These are phyloP conservation scores for Aspergillus proliferans DNA, from an alignment of 2,329 filamentous ascomycete species.

Conservation along the genomic window DNA sequence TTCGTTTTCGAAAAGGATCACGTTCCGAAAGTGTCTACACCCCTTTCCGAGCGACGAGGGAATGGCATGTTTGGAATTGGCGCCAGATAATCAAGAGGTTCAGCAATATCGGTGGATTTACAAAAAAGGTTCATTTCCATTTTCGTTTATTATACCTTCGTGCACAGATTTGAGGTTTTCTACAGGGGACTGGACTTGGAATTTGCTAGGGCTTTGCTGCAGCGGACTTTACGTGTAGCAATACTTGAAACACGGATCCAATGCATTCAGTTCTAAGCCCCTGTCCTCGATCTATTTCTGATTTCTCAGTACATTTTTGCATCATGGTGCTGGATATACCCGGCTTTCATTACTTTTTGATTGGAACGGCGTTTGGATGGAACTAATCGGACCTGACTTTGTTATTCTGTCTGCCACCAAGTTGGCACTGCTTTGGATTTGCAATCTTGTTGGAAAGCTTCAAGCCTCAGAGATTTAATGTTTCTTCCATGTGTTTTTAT, in stretches of 20 bases:
- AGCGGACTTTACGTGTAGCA: slow-evolving; percentile 1
- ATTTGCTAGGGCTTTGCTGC: neutral
- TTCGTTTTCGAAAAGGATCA: slow-evolving; percentile 28
- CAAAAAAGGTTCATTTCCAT: slow-evolving; percentile 17
- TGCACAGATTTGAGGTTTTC: slow-evolving; percentile 17
- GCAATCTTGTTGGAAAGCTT: no score
- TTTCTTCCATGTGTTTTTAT: neutral
- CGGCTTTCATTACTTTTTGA: slow-evolving; percentile 26
- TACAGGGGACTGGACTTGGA: slow-evolving; percentile 10
- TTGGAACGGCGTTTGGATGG: neutral
- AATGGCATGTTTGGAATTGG: slow-evolving; percentile 42
- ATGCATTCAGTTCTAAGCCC: neutral
- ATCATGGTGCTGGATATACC: slow-evolving; percentile 46
- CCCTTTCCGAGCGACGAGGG: slow-evolving; percentile 34
- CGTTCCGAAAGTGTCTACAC: slow-evolving; percentile 34
- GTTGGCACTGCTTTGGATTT: no score
- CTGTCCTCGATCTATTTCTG: slow-evolving; percentile 13
- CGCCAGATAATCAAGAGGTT: slow-evolving; percentile 29
- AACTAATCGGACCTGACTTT: slow-evolving; percentile 15
- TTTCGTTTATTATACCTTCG: slow-evolving; percentile 12
- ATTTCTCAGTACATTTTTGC: slow-evolving; percentile 32
- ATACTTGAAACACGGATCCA: neutral
- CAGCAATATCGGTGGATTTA: slow-evolving; percentile 5
- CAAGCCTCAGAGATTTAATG: no score
- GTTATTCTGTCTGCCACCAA: neutral